phyloP scores from a whole-genome alignment of 2,329 filamentous ascomycete genomes.

The Truncatella angustata region DNA sequence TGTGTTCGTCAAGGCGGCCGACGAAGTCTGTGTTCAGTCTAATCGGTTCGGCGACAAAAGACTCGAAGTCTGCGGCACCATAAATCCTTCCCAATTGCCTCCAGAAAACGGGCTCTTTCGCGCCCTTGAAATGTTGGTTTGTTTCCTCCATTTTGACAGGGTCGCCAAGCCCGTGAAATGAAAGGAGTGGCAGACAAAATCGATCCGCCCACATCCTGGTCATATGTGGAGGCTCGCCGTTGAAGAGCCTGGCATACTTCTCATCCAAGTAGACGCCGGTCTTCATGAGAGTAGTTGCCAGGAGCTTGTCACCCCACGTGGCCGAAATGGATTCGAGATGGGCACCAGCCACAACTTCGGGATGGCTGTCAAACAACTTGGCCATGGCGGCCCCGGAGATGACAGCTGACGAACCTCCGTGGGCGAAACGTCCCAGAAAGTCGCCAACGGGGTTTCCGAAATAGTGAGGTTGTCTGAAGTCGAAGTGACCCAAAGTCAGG shows the following conservation, averaged over 20 bases:
- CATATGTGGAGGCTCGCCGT: conserved; percentile 49
- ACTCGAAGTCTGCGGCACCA: conserved; percentile 36
- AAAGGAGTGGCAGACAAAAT: conserved; percentile 53
- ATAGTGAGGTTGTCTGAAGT: conserved; percentile 46
- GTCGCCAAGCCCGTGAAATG: conserved; percentile 50
- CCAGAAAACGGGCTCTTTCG: conserved; percentile 45
- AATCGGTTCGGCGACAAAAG: conserved; percentile 35
- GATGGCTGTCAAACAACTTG: conserved; percentile 40
- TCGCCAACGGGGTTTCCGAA: conserved; percentile 57
- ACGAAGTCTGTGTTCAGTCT: conserved; percentile 46
- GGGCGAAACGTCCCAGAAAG: conserved; percentile 53
- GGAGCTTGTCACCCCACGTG: conserved; percentile 52
- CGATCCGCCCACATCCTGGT: conserved; percentile 49
- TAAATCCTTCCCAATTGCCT: conserved; percentile 50
- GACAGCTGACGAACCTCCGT: conserved; percentile 54
- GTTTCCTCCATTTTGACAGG: conserved; percentile 44
- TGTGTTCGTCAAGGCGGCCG: conserved; percentile 44
- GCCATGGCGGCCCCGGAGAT: conserved; percentile 50
- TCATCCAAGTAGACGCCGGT: conserved; percentile 56
- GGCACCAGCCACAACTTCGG: conserved; percentile 40
- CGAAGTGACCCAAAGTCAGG: conserved; percentile 47
- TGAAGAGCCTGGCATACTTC: conserved; percentile 52
- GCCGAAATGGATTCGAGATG: conserved; percentile 49
- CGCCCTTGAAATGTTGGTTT: conserved; percentile 37
- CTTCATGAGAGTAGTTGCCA: conserved; percentile 52